A percentile compares a stretch with the other conserved stretches of the same genome.
Evolutionary conservation across 2,329 filamentous ascomycete species (phyloP).

Genomic region (Lachnellula occidentalis): DNA sequence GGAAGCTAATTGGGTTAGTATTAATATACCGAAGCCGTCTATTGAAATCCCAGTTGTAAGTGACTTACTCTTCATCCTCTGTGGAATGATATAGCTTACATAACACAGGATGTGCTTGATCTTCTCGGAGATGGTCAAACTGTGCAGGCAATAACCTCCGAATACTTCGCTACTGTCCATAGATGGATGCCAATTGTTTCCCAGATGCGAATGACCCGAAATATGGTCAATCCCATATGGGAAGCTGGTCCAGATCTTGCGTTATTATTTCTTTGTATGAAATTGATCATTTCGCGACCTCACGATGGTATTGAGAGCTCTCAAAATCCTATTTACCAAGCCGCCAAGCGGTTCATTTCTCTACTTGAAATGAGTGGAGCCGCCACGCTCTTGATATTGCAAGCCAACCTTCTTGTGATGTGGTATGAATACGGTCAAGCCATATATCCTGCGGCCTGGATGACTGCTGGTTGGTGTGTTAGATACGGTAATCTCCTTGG

Average conservation of each 20-base stretch:
- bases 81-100: background rate
- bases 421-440: conserved; percentile 45
- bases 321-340: conserved; percentile 38
- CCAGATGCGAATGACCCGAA: conserved; percentile 37
- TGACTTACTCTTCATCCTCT: conserved; percentile 2
- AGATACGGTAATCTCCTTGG: conserved; percentile 43
- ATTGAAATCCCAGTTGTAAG: conserved; percentile 36
- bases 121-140: conserved; percentile 35
- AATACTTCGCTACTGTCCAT: conserved; percentile 42
- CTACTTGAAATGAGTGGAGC: conserved; percentile 39
- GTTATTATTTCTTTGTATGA: conserved; percentile 45
- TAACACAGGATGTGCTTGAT: conserved; percentile 34
- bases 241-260: conserved; percentile 42
- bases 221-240: conserved; percentile 37
- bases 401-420: conserved; percentile 41
- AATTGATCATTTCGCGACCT: conserved; percentile 36
- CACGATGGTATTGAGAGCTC: conserved; percentile 31
- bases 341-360: conserved; percentile 38
- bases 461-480: conserved; percentile 41
- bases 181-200: conserved; percentile 45
- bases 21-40: conserved; percentile 35
- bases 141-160: conserved; percentile 34
- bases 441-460: conserved; percentile 46
- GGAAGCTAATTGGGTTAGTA: conserved; percentile 19
- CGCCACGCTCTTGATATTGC: conserved; percentile 39